A percentile compares a stretch with the other conserved stretches of the same genome.
These are phyloP conservation scores for Neophaeococcomyces aloes DNA, from an alignment of 2,329 filamentous ascomycete genomes.

Conservation along the genomic window DNA sequence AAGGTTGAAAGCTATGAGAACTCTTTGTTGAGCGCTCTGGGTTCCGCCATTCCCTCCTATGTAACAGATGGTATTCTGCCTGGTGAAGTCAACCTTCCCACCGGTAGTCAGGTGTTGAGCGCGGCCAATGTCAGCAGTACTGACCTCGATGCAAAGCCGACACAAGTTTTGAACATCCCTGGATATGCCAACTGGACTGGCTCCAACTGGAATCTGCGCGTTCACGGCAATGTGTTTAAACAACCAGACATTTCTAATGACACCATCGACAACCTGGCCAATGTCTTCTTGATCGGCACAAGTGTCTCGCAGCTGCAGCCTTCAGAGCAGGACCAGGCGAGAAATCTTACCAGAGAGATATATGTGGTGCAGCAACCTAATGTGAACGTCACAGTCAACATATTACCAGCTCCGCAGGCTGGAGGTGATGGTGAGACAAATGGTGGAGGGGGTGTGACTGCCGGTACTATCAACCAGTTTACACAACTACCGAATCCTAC, in stretches of 20 bases:
- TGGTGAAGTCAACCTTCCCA: conserved; percentile 58
- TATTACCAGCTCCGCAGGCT: conserved; percentile 48
- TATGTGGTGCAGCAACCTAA: conserved; percentile 64
- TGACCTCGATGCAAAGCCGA: conserved; percentile 53
- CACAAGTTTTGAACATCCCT: conserved; percentile 61
- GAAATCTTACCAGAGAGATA: conserved; percentile 62
- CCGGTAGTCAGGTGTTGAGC: conserved; percentile 49
- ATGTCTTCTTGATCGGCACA: conserved; percentile 58
- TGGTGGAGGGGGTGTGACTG: conserved; percentile 41
- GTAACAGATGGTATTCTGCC: conserved; percentile 55
- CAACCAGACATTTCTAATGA: conserved; percentile 56
- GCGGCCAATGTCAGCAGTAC: conserved; percentile 49
- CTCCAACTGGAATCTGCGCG: conserved; percentile 63
- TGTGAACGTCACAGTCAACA: conserved; percentile 52
- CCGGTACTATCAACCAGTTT: conserved; percentile 51
- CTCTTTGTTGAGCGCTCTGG: conserved; percentile 38
- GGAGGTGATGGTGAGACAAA: conserved; percentile 41
- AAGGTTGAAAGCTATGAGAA: conserved; percentile 25
- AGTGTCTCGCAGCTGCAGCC: conserved; percentile 49
- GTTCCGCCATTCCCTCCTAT: conserved; percentile 48
- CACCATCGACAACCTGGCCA: conserved; percentile 58
- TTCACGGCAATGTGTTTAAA: conserved; percentile 75
- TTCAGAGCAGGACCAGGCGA: conserved; percentile 54
- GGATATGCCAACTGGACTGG: conserved; percentile 67
- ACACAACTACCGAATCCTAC: conserved; percentile 56